Conservation (phyloP, 345 rosid genomes). For the Theobroma cacao region DNA sequence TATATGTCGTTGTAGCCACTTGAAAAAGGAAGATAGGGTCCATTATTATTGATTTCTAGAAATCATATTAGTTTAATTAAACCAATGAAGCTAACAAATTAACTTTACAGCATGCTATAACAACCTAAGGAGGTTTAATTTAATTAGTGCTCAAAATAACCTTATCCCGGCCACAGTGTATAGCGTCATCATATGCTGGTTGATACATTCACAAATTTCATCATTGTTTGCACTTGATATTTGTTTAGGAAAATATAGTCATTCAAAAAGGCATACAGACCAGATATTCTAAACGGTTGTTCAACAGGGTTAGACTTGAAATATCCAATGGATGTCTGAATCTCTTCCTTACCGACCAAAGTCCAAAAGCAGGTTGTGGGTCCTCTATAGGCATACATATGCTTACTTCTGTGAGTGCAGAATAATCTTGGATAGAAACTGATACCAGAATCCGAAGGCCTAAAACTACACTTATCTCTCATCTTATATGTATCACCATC, state of each 20-base stretch:
- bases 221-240: neutral
- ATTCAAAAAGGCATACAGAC: neutral
- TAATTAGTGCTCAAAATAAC: neutral
- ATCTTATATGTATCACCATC: neutral
- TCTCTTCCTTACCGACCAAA: slow-evolving; percentile 45
- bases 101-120: neutral
- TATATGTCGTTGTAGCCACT: slow-evolving; percentile 6
- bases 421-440: slow-evolving; percentile 27
- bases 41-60: neutral
- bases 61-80: neutral
- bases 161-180: too few relatives aligned
- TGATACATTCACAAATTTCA: neutral
- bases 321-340: slow-evolving; percentile 29
- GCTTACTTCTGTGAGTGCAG: neutral
- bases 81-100: slow-evolving; percentile 8
- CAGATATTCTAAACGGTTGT: slow-evolving; percentile 23
- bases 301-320: slow-evolving; percentile 19
- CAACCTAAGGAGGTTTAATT: neutral
- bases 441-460: slow-evolving; percentile 28
- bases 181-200: neutral
- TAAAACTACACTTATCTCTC: neutral
- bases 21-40: neutral
- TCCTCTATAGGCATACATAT: slow-evolving; percentile 5
- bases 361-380: slow-evolving; percentile 32
- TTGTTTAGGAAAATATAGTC: neutral